Base-by-base conservation (phyloP, 2,329 filamentous ascomycete genomes). In the Pestalotiopsis sp. region DNA sequence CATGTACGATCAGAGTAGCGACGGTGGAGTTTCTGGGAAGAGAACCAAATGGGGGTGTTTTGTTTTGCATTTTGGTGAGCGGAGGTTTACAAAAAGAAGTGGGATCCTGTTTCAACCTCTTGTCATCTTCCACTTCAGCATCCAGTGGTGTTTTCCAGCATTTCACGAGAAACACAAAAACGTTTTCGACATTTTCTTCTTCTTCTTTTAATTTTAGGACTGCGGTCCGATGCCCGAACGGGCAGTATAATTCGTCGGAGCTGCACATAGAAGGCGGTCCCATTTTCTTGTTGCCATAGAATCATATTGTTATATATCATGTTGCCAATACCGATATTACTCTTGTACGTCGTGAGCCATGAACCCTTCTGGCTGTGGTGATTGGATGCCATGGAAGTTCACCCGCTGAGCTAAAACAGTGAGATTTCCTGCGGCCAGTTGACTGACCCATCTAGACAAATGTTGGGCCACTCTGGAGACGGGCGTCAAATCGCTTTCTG, bases 221-320 rank as follows among this genome's bases (percentile, higher is more conserved):
- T 36, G 31, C 7, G 31, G 31, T 36, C 17, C 6, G 45, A n/a
- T 52, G 45, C 45, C 20, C 57, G 14, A 31, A 27, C 6, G n/a
- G 20, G n/a, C n/a, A 62, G 11, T 38, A 62, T 62, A 62, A 62
- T 62, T 38, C 31, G 17, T 40, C 17, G 59, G 59, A 59, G 57
- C 57, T 59, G 31, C 59, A 62, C 25, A 62, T 62, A 62, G 59
- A 62, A 13, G 59, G 59, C 6, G 27, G 31, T 62, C n/a, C 20
- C 25, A 62, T 25, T 6, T 27, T 59, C 27, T 59, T 27, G 59
- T 62, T 40, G 13, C n/a, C n/a, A 38, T 38, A 38, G 59, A 38
- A 41, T 27, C 27, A 40, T 38, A 40, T 59, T 62, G 59, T 62
- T 62, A 36, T 38, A 38, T 62, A 40, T 62, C 59, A 27, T 17